Evolutionary conservation across 1,284 basidiomycete species (phyloP).

Genomic region (Papiliotrema fonsecae): DNA sequence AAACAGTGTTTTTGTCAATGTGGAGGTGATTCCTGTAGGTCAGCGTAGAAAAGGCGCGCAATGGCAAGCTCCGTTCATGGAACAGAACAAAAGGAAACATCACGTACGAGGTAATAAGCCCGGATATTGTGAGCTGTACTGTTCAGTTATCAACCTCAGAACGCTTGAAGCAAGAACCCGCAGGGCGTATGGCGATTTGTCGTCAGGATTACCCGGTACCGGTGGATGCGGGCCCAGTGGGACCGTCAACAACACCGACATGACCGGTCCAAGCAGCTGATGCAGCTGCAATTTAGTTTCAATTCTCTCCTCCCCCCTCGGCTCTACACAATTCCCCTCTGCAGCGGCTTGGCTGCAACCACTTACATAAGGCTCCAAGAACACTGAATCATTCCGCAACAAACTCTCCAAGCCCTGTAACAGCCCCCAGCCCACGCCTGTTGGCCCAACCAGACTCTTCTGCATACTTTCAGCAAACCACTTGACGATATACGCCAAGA

Average conservation of each 20-base stretch:
- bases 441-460: conserved; percentile 50
- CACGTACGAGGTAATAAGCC: conserved; percentile 52
- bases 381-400: conserved; percentile 78
- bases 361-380: conserved; percentile 90
- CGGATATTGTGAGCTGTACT: conserved; percentile 52
- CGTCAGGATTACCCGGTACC: conserved; percentile 46
- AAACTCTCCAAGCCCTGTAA: conserved; percentile 77
- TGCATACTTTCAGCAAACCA: conserved; percentile 89
- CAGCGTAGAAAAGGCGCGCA: background rate
- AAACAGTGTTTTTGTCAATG: conserved; percentile 73
- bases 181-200: conserved; percentile 51
- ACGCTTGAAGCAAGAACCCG: conserved; percentile 74
- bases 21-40: conserved; percentile 72
- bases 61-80: conserved; percentile 25
- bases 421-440: conserved; percentile 69
- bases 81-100: conserved; percentile 75
- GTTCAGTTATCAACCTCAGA: conserved; percentile 62
- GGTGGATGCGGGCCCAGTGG: conserved; percentile 54
- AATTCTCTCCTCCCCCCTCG: background rate
- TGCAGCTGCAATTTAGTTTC: conserved; percentile 60
- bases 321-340: background rate
- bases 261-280: conserved; percentile 87
- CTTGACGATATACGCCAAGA: conserved; percentile 91
- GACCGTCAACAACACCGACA: conserved; percentile 84
- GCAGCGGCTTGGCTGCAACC: background rate